Evolutionary conservation across 305 asterid species (phyloP).

Genomic region (Fraxinus platypoda): DNA sequence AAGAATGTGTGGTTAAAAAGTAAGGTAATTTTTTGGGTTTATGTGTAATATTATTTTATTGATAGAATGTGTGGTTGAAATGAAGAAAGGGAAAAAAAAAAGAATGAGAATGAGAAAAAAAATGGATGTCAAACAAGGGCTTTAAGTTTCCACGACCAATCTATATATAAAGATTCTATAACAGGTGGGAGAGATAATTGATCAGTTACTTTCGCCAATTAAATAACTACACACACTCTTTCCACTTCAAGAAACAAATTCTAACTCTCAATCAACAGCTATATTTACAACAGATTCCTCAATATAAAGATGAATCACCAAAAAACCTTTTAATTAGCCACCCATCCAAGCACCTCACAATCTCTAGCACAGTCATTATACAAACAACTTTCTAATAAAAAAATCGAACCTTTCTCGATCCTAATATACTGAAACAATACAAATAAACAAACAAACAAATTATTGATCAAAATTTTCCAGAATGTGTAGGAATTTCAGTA

Average conservation of each 20-base stretch:
- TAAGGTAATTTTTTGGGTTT: no score
- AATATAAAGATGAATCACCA: background rate
- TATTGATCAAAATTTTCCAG: background rate
- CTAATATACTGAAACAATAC: background rate
- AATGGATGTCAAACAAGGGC: no score
- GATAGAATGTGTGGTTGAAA: no score
- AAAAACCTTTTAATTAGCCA: background rate
- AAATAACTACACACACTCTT: constrained; percentile 15
- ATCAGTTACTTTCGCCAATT: constrained; percentile 11
- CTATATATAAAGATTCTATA: background rate
- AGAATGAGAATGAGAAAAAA: no score
- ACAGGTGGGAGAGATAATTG: background rate
- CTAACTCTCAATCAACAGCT: constrained; percentile 18
- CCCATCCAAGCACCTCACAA: constrained; percentile 18
- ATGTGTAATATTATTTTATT: no score
- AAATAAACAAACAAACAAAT: background rate
- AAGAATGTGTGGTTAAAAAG: no score
- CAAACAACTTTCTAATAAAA: constrained; percentile 4
- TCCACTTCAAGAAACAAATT: constrained; percentile 14
- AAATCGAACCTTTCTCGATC: background rate
- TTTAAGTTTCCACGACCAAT: background rate
- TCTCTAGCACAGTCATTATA: constrained; percentile 4
- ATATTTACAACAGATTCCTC: constrained; percentile 19
- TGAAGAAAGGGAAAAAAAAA: no score
- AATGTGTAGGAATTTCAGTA: constrained; percentile 8